Percentiles rank a stretch among this genome's conserved stretches.
These are phyloP conservation scores for Candida tallmaniae DNA, from an alignment of 805 yeast species.

Conservation along the genomic window DNA sequence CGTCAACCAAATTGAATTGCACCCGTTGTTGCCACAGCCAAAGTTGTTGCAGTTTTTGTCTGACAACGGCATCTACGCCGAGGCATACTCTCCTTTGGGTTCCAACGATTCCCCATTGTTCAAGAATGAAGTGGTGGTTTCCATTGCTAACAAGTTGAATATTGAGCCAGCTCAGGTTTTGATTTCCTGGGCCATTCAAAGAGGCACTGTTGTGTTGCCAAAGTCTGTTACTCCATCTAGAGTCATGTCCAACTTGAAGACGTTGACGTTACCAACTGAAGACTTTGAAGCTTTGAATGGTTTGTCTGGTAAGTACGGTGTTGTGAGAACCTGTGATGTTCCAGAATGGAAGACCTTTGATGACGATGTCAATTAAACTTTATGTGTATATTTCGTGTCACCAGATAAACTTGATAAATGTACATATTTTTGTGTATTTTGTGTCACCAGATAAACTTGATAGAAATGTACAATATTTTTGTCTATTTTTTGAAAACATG, in stretches of 20 bases:
- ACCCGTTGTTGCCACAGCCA: conserved; percentile 34
- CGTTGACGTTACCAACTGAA: conserved; percentile 29
- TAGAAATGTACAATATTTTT: no score
- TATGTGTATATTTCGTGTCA: no score
- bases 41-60: conserved; percentile 48
- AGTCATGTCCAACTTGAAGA: conserved; percentile 33
- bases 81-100: conserved; percentile 77
- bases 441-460: no score
- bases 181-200: conserved; percentile 37
- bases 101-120: conserved; percentile 33
- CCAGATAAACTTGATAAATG: no score
- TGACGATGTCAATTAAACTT: conserved; percentile 11
- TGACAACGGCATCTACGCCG: conserved; percentile 54
- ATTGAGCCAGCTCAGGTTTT: conserved; percentile 32
- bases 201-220: conserved; percentile 36
- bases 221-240: conserved; percentile 34
- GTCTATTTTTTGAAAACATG: no score
- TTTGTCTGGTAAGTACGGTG: conserved; percentile 29
- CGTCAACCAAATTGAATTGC: conserved; percentile 33
- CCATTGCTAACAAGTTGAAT: conserved; percentile 27
- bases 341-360: conserved; percentile 12
- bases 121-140: conserved; percentile 22
- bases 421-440: no score
- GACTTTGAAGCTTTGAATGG: conserved; percentile 32
- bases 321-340: conserved; percentile 26